phyloP scores from a whole-genome alignment of 441 rosid genomes.

The Gossypium trilobum region DNA sequence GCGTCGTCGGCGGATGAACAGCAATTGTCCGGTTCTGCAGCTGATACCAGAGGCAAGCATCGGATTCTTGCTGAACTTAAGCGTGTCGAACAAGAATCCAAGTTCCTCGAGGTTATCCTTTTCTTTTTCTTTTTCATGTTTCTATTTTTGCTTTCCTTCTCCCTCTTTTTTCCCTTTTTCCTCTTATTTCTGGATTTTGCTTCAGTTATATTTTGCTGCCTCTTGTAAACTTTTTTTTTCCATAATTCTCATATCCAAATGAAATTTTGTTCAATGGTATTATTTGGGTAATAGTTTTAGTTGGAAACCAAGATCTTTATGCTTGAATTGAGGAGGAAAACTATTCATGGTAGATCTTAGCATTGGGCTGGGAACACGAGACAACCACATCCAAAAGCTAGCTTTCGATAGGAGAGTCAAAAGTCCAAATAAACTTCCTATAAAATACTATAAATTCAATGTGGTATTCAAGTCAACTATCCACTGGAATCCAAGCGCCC shows the following conservation, averaged over 20 bases:
- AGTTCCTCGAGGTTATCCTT: conserved; percentile 38
- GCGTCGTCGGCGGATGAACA: conserved; percentile 30
- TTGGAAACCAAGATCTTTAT: background rate
- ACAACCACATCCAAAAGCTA: background rate
- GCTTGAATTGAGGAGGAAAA: background rate
- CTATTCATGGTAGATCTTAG: background rate
- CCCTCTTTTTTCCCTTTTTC: no score
- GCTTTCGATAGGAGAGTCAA: background rate
- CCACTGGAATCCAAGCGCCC: background rate
- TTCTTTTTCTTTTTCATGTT: background rate
- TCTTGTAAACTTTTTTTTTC: no score
- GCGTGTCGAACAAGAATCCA: conserved; percentile 50
- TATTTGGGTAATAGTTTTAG: background rate
- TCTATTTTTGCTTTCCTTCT: background rate
- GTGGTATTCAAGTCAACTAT: background rate
- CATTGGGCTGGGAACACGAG: background rate
- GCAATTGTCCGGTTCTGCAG: conserved; percentile 23
- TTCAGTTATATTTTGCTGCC: background rate
- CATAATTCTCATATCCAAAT: background rate
- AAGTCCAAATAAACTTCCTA: background rate
- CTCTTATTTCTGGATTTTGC: background rate
- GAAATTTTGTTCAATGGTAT: background rate
- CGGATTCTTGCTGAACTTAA: conserved; percentile 55
- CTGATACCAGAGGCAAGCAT: conserved; percentile 50
- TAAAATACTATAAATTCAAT: background rate